Percentiles rank a stretch among this genome's conserved stretches.
Evolutionary conservation across 2,329 filamentous ascomycete genomes (phyloP).

Genomic region (Lachnellula suecica): DNA sequence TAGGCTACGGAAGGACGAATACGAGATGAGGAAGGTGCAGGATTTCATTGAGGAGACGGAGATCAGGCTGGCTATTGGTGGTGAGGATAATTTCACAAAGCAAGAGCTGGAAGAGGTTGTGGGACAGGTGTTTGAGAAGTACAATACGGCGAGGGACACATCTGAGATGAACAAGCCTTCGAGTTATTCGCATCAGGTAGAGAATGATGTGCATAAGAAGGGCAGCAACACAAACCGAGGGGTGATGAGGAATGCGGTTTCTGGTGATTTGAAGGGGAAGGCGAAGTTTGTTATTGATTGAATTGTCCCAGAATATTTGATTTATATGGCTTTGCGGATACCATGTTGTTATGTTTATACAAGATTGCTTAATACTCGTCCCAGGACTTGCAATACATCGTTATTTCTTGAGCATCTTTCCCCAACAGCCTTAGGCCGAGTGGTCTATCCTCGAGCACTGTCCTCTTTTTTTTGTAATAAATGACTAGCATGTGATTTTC

Average conservation of each 20-base stretch:
- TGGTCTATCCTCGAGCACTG: no score
- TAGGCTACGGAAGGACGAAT: constrained; percentile 44
- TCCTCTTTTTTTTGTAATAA: no score
- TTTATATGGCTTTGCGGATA: no score
- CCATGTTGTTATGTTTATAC: no score
- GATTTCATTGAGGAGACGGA: constrained; percentile 57
- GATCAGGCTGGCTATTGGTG: constrained; percentile 38
- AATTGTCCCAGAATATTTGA: no score
- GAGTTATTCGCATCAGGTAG: constrained; percentile 25
- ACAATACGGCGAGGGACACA: constrained; percentile 27
- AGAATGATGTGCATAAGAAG: not conserved
- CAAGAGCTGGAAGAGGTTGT: constrained; percentile 24
- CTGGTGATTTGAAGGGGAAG: constrained; percentile 1
- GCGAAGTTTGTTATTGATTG: constrained; percentile 15
- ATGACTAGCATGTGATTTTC: no score
- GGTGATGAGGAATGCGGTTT: constrained; percentile 1
- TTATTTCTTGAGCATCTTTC: no score
- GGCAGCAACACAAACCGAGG: not conserved
- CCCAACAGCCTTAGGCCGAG: no score
- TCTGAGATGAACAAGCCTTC: constrained; percentile 26
- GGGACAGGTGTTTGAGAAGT: constrained; percentile 26
- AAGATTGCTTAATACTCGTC: no score
- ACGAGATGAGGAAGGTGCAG: constrained; percentile 46
- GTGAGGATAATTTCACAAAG: constrained; percentile 12
- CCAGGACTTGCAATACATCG: no score